Evolutionary conservation across 371 early-diverging fungal genomes (phyloP).

Genomic region (Mucor saturninus): DNA sequence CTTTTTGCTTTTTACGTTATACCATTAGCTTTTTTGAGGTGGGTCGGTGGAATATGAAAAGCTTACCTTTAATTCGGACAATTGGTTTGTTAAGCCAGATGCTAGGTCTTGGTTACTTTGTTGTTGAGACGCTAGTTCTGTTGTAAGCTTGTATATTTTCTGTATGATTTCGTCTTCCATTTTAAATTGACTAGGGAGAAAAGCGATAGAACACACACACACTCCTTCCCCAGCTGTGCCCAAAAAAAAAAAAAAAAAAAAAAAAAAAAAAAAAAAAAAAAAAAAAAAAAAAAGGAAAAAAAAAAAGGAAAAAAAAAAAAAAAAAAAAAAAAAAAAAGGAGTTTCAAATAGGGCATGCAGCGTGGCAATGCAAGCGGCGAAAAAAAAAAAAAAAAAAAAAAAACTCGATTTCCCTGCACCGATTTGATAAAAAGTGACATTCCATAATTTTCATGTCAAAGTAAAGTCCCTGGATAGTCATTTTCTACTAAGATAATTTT

Average conservation of each 20-base stretch:
- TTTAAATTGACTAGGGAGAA: conserved; percentile 5
- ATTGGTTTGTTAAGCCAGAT: conserved; percentile 20
- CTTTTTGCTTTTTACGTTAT: conserved; percentile 11
- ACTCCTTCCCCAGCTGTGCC: too few species aligned
- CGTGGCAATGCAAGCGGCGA: too few species aligned
- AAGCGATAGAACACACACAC: too few species aligned
- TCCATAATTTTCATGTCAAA: too few species aligned
- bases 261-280: background rate
- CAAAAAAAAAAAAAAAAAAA: background rate
- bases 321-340: background rate
- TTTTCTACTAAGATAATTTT: too few species aligned
- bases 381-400: too few species aligned
- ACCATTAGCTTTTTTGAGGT: background rate
- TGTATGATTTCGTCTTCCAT: conserved; percentile 43
- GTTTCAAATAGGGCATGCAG: background rate
- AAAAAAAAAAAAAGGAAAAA: background rate
- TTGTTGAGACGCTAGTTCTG: conserved; percentile 37
- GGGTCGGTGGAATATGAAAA: too few species aligned
- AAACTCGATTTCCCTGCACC: too few species aligned
- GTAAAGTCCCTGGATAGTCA: too few species aligned
- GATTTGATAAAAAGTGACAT: too few species aligned
- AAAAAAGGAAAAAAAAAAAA: background rate
- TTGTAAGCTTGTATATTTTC: conserved; percentile 36
- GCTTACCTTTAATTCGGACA: conserved; percentile 36
- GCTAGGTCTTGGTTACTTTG: conserved; percentile 43